A percentile compares a stretch with the other conserved stretches of the same genome.
Conservation (phyloP, 2,329 filamentous ascomycete genomes). For the Scytalidium lignicola region DNA sequence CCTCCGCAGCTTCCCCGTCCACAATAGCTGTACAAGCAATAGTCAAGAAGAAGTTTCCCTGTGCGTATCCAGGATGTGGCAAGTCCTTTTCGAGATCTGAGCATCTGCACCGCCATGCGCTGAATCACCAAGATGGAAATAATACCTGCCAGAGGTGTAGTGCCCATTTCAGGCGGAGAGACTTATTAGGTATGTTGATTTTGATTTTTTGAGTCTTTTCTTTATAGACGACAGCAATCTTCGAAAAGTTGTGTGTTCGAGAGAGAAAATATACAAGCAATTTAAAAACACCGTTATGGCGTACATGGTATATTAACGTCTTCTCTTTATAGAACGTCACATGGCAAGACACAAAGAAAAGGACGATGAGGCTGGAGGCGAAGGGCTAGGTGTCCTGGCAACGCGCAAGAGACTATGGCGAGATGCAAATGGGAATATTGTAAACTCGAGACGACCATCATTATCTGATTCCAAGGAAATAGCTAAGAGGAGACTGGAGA, state of each 20-base stretch:
- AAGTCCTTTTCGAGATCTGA: slow-evolving; percentile 46
- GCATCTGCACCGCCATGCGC: slow-evolving; percentile 45
- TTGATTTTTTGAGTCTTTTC: too few species aligned
- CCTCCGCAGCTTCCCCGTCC: slow-evolving; percentile 18
- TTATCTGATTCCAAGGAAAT: slow-evolving; percentile 5
- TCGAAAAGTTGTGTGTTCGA: too few species aligned
- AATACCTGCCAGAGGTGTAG: slow-evolving; percentile 49
- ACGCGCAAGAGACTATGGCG: slow-evolving; percentile 46
- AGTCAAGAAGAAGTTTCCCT: slow-evolving; percentile 32
- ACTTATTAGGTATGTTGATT: slow-evolving; percentile 43
- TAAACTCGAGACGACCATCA: slow-evolving; percentile 35
- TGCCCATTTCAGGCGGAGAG: slow-evolving; percentile 50
- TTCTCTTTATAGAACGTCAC: slow-evolving; percentile 40
- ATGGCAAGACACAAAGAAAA: slow-evolving; percentile 42
- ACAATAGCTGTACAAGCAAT: slow-evolving; percentile 8
- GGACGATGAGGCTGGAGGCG: slow-evolving; percentile 43
- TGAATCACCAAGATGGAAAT: slow-evolving; percentile 43
- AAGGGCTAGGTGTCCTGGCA: slow-evolving; percentile 39
- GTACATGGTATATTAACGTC: too few species aligned
- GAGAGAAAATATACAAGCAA: too few species aligned
- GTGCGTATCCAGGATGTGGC: slow-evolving; percentile 34
- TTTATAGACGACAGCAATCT: too few species aligned
- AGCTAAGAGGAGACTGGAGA: neutral
- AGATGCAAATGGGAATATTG: slow-evolving; percentile 39
- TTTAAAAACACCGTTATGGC: too few species aligned